These are phyloP conservation scores for Daldinia eschscholtzii DNA, from an alignment of 2,329 filamentous ascomycete genomes.

Conservation along the genomic window DNA sequence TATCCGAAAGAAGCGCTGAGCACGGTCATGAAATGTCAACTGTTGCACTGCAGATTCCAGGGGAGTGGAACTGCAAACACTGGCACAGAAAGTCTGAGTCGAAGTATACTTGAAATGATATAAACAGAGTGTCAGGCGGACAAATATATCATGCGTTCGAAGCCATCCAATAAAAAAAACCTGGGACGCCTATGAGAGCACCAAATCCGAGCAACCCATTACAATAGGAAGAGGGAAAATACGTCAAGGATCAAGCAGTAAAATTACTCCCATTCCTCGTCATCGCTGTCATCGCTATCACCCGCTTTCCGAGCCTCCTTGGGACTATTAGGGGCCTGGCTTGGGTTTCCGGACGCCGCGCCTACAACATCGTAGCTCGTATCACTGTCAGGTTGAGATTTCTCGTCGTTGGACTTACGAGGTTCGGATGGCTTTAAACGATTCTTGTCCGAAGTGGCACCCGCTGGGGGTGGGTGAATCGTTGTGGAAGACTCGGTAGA, in stretches of 20 bases:
- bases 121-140: constrained; percentile 43
- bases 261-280: constrained; percentile 53
- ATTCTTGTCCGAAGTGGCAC: constrained; percentile 48
- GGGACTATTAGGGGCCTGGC: constrained; percentile 78
- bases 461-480: constrained; percentile 63
- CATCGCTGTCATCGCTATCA: constrained; percentile 62
- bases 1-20: constrained; percentile 72
- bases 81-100: constrained; percentile 32
- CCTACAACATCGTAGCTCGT: constrained; percentile 95
- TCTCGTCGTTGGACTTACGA: constrained; percentile 86
- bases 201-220: constrained; percentile 28
- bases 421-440: constrained; percentile 73
- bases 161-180: constrained; percentile 38
- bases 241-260: constrained; percentile 22
- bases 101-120: constrained; percentile 44
- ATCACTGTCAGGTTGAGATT: constrained; percentile 92
- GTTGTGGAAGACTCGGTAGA: constrained; percentile 72
- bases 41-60: constrained; percentile 24
- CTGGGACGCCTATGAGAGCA: constrained; percentile 39
- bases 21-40: constrained; percentile 20
- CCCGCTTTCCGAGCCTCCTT: constrained; percentile 68
- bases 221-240: constrained; percentile 27
- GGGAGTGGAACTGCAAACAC: constrained; percentile 21
- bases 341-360: constrained; percentile 79
- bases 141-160: constrained; percentile 39